Conservation (phyloP, 2,329 filamentous ascomycete genomes). For the Arachnomyces sp. region DNA sequence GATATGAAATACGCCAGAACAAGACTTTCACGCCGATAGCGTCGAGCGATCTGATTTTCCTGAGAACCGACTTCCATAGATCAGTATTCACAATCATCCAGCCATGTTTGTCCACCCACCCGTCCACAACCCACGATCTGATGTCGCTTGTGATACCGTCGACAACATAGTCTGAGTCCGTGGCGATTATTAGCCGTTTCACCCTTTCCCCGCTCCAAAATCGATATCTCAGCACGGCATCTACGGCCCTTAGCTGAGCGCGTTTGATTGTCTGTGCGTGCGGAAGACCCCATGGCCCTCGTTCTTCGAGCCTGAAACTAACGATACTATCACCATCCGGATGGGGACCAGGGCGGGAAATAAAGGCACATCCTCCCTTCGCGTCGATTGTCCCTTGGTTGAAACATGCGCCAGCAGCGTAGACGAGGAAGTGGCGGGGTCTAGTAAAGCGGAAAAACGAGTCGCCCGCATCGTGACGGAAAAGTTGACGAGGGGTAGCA, state of each 20-base stretch:
- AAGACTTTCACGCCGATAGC: slow-evolving; percentile 28
- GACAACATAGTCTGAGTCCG: slow-evolving; percentile 47
- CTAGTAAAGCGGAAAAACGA: no score
- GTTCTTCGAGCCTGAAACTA: slow-evolving; percentile 34
- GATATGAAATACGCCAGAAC: slow-evolving; percentile 46
- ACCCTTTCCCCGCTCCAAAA: slow-evolving; percentile 39
- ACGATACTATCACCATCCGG: slow-evolving; percentile 8
- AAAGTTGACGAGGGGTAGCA: no score
- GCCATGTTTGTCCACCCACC: slow-evolving; percentile 35
- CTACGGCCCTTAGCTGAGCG: slow-evolving; percentile 49
- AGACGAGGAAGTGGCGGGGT: no score
- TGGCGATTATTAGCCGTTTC: slow-evolving; percentile 44
- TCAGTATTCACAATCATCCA: slow-evolving; percentile 44
- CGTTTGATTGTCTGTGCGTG: slow-evolving; percentile 43
- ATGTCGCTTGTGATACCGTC: slow-evolving; percentile 40
- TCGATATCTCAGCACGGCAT: slow-evolving; percentile 42
- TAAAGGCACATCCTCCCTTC: slow-evolving; percentile 37
- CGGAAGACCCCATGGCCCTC: slow-evolving; percentile 35
- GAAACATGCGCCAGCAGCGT: slow-evolving; percentile 42
- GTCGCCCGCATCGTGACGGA: no score
- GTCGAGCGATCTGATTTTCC: slow-evolving; percentile 28
- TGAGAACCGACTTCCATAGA: slow-evolving; percentile 45
- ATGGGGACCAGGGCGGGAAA: slow-evolving; percentile 13
- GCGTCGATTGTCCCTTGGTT: slow-evolving; percentile 34
- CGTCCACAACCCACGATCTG: slow-evolving; percentile 37